These are phyloP conservation scores for Raffaelea ambrosiae DNA, from an alignment of 2,329 filamentous ascomycete genomes.

Conservation along the genomic window DNA sequence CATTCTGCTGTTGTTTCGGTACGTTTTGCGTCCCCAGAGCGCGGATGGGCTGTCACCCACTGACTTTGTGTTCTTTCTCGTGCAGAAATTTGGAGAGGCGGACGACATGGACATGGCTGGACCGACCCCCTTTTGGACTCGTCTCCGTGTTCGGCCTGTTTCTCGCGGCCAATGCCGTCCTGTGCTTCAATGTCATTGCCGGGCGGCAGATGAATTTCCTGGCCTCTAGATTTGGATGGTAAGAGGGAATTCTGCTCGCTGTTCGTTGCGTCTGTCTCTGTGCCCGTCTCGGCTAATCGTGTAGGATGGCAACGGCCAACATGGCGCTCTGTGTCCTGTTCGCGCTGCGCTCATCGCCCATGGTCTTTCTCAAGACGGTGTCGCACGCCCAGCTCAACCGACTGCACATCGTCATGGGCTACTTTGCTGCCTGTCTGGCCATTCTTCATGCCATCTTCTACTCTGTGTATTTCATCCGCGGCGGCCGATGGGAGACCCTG, in stretches of 20 bases:
- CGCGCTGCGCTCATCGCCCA: slow-evolving; percentile 38
- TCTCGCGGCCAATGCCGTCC: background rate
- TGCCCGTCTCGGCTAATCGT: background rate
- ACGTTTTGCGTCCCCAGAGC: background rate
- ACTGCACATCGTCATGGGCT: slow-evolving; percentile 37
- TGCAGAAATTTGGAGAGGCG: background rate
- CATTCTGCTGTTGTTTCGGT: background rate
- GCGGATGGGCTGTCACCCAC: background rate
- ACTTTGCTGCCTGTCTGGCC: slow-evolving; percentile 26
- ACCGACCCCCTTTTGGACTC: background rate
- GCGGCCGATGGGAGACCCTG: slow-evolving; percentile 15
- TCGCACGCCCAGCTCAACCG: slow-evolving; percentile 39
- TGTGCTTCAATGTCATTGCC: background rate
- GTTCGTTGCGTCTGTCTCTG: background rate
- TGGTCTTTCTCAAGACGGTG: slow-evolving; percentile 31
- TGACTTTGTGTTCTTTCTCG: background rate
- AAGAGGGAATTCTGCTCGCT: too few relatives aligned
- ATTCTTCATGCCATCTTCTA: slow-evolving; percentile 29
- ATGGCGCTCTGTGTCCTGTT: slow-evolving; percentile 36
- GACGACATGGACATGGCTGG: background rate
- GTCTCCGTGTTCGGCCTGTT: background rate
- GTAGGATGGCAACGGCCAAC: slow-evolving; percentile 37
- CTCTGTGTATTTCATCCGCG: slow-evolving; percentile 19
- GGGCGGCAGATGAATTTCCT: background rate
- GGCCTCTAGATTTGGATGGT: slow-evolving; percentile 3